These are phyloP conservation scores for Melampsora larici-populina DNA, from an alignment of 1,284 basidiomycete species.

Conservation along the genomic window DNA sequence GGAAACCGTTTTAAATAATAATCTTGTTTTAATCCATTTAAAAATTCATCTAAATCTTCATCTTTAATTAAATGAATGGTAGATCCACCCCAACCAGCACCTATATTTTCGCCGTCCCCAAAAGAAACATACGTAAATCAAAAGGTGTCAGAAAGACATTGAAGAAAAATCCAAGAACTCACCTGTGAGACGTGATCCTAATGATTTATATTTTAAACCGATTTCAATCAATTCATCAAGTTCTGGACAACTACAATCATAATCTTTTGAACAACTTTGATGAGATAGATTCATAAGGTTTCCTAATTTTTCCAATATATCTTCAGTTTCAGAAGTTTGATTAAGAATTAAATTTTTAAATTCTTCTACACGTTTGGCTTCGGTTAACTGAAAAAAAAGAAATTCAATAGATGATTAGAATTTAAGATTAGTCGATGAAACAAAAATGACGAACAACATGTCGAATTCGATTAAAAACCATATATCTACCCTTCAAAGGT, in stretches of 20 bases:
- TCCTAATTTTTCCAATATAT: constrained; percentile 60
- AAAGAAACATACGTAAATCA: too few species aligned
- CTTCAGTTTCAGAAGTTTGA: background rate
- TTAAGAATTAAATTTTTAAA: constrained; percentile 10
- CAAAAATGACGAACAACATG: constrained; percentile 24
- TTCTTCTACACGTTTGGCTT: constrained; percentile 23
- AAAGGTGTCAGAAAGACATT: too few species aligned
- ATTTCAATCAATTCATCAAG: constrained; percentile 64
- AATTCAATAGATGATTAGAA: background rate
- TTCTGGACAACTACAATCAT: constrained; percentile 74
- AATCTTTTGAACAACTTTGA: constrained; percentile 65
- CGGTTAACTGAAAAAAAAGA: constrained; percentile 11
- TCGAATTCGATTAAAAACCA: constrained; percentile 7
- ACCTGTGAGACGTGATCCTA: constrained; percentile 74
- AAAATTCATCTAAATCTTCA: constrained; percentile 66
- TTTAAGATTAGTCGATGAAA: background rate
- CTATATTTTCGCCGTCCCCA: too few species aligned
- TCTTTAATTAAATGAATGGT: constrained; percentile 76
- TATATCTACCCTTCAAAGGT: constrained; percentile 1
- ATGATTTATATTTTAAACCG: constrained; percentile 68
- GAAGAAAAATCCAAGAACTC: too few species aligned
- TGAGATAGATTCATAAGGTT: constrained; percentile 74
- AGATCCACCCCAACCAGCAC: constrained; percentile 87
- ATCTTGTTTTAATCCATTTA: constrained; percentile 61
- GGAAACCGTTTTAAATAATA: constrained; percentile 64